Base-by-base conservation (phyloP, 2,329 filamentous ascomycete genomes). In the Alternaria arborescens region DNA sequence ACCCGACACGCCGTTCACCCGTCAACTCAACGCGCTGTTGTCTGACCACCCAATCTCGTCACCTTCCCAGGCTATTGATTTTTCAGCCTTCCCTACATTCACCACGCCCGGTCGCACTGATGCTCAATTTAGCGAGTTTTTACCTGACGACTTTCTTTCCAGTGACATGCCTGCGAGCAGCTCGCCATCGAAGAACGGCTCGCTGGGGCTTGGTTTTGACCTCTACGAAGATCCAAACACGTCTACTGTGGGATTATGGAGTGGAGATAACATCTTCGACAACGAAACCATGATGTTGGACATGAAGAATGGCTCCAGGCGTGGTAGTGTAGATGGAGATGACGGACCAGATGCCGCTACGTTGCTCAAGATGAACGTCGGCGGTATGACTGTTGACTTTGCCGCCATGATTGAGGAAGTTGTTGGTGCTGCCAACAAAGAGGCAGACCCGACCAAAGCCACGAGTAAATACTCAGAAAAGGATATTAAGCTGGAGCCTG, bases 1-100 rank as follows among this genome's bases (percentile, higher is more conserved):
- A 48, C 75, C 79, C 24, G 74, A 80, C 55, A 88, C 87, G 6
- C 88, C 88, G 0, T 85, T 90, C 70, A 88, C 87, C 2, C 83
- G 85, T 38, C 86, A 88, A 22, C 83, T 92, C 36, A 86, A 85
- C 65, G 85, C 90, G 68, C 81, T 92, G 61, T 81, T 91, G 20
- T 78, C 75, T 6, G 73, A 75, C 32, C 67, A 68, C 52, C 66
- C 67, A n/a, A 65, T 68, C n/a, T 69, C 69, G 3, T 78, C 74
- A 8, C 73, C 74, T 28, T 71, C 70, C 12, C 72, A 75, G 55
- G 54, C 58, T 10, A 68, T 78, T 24, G 73, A 77, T 52, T 72
- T 77, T 46, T 72, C 73, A 6, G 48, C 81, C 80, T 75, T 77
- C 26, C 69, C 75, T 1, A 65, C 65, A 26, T 77, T 74, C 57